Evolutionary conservation across 208 protist species (phyloP).

Genomic region (Acanthamoeba divionensis): DNA sequence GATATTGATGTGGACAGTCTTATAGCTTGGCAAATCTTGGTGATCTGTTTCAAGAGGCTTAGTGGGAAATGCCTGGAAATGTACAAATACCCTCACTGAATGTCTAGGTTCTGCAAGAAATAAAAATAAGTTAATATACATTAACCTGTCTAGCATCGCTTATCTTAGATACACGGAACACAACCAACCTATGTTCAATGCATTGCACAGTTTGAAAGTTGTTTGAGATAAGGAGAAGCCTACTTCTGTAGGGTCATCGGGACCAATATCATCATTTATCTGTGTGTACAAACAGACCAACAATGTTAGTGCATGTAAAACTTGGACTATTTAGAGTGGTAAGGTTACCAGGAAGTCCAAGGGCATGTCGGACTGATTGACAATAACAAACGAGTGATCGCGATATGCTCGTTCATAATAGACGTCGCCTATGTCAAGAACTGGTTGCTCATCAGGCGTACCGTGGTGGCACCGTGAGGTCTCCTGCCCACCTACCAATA

Average conservation of each 20-base stretch:
- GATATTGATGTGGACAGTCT: conserved; percentile 59
- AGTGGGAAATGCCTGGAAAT: conserved; percentile 42
- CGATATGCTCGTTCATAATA: conserved; percentile 58
- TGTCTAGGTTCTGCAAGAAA: conserved; percentile 32
- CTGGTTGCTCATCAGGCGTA: neutral
- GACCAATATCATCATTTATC: conserved; percentile 13
- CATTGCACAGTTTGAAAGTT: conserved; percentile 32
- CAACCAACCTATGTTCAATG: conserved; percentile 56
- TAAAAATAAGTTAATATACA: too few species aligned
- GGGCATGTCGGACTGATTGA: conserved; percentile 64
- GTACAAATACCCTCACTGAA: conserved; percentile 59
- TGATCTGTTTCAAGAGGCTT: neutral
- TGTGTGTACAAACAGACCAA: neutral
- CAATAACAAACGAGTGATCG: conserved; percentile 65
- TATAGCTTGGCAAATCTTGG: neutral
- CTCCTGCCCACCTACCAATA: conserved; percentile 62
- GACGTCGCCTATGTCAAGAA: conserved; percentile 63
- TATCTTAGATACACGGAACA: neutral
- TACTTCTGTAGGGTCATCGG: conserved; percentile 54
- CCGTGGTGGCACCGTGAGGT: too few species aligned
- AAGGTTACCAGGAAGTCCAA: conserved; percentile 61
- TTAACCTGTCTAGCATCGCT: too few species aligned
- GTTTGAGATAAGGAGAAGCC: conserved; percentile 64
- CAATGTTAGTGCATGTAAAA: too few species aligned
- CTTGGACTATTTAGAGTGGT: neutral